A percentile compares a stretch with the other conserved stretches of the same genome.
Conservation (phyloP, 176 grass and related monocot species). For the Rhipidocladum racemiflorum region DNA sequence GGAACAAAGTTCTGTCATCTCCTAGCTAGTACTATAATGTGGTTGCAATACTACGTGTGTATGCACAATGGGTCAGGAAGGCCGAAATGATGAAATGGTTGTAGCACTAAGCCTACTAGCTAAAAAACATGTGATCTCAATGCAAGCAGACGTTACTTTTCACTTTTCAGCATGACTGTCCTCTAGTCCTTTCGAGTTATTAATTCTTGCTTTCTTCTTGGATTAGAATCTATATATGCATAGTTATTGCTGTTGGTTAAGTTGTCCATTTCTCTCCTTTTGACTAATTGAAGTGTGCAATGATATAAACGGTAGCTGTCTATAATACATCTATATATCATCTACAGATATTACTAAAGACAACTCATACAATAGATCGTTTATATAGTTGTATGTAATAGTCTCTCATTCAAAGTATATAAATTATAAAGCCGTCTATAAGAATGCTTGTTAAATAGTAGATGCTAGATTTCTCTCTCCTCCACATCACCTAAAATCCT, state of each 20-base stretch:
- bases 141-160: constrained; percentile 37
- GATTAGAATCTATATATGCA: not conserved
- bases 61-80: not conserved
- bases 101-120: constrained; percentile 23
- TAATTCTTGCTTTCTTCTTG: not conserved
- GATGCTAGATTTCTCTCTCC: too few relatives aligned
- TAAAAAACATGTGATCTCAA: constrained; percentile 34
- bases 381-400: too few relatives aligned
- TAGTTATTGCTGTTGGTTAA: not conserved
- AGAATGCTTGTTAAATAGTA: too few relatives aligned
- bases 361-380: too few relatives aligned
- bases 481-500: too few relatives aligned
- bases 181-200: not conserved
- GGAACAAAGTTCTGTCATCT: not conserved
- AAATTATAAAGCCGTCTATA: too few relatives aligned
- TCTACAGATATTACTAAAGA: too few relatives aligned
- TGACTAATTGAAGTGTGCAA: not conserved
- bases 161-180: not conserved
- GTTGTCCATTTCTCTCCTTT: constrained; percentile 3
- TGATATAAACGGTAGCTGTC: too few relatives aligned
- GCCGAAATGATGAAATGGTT: constrained; percentile 31
- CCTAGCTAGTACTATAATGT: not conserved
- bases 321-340: too few relatives aligned
- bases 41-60: constrained; percentile 21
- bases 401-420: too few relatives aligned